Evolutionary conservation across 1,284 basidiomycete genomes (phyloP).

Genomic region (Ganoderma leucocontextum): DNA sequence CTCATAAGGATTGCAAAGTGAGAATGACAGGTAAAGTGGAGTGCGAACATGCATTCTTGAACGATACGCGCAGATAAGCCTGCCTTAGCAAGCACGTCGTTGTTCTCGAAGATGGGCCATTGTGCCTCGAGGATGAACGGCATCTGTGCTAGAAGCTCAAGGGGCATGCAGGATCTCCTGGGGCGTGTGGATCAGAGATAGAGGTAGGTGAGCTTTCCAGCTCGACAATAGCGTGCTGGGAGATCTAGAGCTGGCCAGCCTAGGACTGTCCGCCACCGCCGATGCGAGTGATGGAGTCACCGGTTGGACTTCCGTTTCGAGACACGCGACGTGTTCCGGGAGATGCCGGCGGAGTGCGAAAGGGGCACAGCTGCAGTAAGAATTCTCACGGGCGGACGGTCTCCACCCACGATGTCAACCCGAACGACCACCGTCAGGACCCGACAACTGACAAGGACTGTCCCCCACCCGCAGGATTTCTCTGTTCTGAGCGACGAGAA

Average conservation of each 20-base stretch:
- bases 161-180: background rate
- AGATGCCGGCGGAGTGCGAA: constrained; percentile 18
- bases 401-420: constrained; percentile 50
- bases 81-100: constrained; percentile 2
- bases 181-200: background rate
- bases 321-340: constrained; percentile 4
- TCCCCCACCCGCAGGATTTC: constrained; percentile 8
- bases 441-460: constrained; percentile 22
- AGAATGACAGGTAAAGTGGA: constrained; percentile 2
- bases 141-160: background rate
- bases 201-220: background rate
- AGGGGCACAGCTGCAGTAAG: constrained; percentile 5
- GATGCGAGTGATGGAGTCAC: background rate
- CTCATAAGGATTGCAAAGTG: background rate
- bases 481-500: constrained; percentile 24
- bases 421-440: constrained; percentile 43
- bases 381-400: constrained; percentile 3
- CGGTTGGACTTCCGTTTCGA: background rate
- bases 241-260: background rate
- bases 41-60: constrained; percentile 1
- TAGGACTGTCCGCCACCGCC: background rate
- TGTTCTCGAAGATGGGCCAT: background rate
- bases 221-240: background rate
- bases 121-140: background rate
- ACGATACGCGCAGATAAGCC: constrained; percentile 3